Base-by-base conservation (phyloP, 768 basidiomycete species). In the Rhizopogon sp. region DNA sequence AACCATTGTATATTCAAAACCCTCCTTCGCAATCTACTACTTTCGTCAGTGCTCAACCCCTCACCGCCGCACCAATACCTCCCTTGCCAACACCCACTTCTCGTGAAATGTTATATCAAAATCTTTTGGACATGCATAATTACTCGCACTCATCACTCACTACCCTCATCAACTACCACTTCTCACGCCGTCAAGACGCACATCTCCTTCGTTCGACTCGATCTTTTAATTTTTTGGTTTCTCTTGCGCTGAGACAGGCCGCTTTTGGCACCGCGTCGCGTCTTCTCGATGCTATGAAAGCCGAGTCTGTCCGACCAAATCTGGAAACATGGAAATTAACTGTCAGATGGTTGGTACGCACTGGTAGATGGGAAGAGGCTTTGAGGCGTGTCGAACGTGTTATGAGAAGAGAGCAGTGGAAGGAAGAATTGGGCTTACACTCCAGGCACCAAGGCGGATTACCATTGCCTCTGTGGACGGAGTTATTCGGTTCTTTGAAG, bases 391-490 rank as follows among this genome's bases (percentile, higher is more conserved):
- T 75, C 28, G 61, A 69, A 59, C 49, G 63, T 43, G 57, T 67
- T 31, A 54, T 60, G 2, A 25, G 8, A 16, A 22, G 47, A 49
- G 39, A 51, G 22, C 45, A 55, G 54, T 49, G 57, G 45, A 50
- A 56, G 56, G 53, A 46, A 29, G 43, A 54, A 55, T 29, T 60
- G 29, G 40, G 56, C 22, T 52, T 39, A 42, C 43, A 50, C 6
- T 31, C 29, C 9, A 47, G 39, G 25, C 42, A 7, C 28, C 57
- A 56, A 6, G 42, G 56, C 31, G 52, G 61, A 13, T 68, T 76
- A 33, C 79, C 78, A 28, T 70, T 81, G 28, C 63, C 69, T 4
- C 66, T 88, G 50, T 88, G 84, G 86, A 55, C 81, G 43, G 85
- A 88, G 58, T 79, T 88, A 59, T 79, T 82, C 59, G 73, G 75